A percentile compares a stretch with the other conserved stretches of the same genome.
phyloP scores from a whole-genome alignment of 116 monocot genomes.

The Posidonia oceanica region DNA sequence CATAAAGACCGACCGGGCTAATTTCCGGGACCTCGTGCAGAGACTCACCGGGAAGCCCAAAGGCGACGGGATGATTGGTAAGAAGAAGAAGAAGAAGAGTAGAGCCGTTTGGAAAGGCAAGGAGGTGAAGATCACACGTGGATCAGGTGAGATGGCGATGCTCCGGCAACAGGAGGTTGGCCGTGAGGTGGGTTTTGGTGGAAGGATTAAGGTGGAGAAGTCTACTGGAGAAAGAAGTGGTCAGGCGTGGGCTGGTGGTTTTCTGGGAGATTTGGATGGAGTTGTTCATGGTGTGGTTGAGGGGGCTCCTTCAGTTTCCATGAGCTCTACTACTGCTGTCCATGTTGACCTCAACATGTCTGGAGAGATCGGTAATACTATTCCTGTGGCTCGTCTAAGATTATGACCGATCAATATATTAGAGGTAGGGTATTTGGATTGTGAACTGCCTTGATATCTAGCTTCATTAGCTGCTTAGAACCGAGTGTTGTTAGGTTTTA shows the following conservation, averaged over 20 bases:
- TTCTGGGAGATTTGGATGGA: background rate
- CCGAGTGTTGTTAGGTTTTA: no score
- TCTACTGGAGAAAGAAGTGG: background rate
- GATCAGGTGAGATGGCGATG: no score
- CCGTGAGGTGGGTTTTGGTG: no score
- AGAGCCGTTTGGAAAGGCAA: no score
- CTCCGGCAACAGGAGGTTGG: background rate
- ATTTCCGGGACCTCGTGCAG: constrained; percentile 60
- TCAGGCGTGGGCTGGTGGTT: background rate
- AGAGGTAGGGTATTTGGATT: no score
- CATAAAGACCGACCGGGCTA: constrained; percentile 42
- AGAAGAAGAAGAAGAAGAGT: background rate
- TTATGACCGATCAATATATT: no score
- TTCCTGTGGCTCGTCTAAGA: no score
- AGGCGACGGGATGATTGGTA: background rate
- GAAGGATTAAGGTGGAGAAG: background rate
- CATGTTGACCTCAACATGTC: background rate
- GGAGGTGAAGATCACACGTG: no score
- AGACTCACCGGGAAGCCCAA: constrained; percentile 39
- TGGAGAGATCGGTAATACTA: no score
- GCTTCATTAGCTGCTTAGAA: no score
- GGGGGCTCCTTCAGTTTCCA: no score
- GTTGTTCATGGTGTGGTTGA: background rate
- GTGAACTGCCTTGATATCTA: no score
- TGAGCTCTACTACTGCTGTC: background rate